Evolutionary conservation across 768 basidiomycete genomes (phyloP).

Genomic region (Mycena albidolilacea): DNA sequence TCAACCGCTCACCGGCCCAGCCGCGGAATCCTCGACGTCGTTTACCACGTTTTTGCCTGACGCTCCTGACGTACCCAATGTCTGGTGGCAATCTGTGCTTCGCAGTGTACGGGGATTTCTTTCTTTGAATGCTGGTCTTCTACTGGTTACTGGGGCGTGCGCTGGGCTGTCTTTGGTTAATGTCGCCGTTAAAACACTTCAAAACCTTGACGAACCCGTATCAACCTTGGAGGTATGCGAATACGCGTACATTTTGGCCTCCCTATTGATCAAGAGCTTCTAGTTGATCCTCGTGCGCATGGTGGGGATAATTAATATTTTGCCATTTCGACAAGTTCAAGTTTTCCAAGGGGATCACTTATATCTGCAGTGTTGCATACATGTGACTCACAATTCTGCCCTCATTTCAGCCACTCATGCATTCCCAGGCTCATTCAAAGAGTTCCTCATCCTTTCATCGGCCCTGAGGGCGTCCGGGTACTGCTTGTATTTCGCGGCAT

Average conservation of each 20-base stretch:
- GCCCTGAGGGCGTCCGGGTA: conserved; percentile 67
- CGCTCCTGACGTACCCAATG: not conserved
- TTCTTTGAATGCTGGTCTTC: conserved; percentile 67
- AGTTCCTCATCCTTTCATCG: conserved; percentile 66
- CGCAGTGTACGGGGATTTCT: conserved; percentile 27
- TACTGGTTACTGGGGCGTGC: conserved; percentile 71
- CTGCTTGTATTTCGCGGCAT: conserved; percentile 65
- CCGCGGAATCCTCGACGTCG: not conserved
- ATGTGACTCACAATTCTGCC: conserved; percentile 53
- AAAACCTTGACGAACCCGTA: conserved; percentile 70
- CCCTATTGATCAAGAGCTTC: not conserved
- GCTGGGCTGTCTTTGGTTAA: conserved; percentile 75
- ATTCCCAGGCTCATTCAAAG: conserved; percentile 52
- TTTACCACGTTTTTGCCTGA: conserved; percentile 13
- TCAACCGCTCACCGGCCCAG: not conserved
- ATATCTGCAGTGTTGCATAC: conserved; percentile 64
- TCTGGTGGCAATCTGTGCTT: conserved; percentile 6
- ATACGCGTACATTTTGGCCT: not conserved
- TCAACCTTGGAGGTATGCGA: conserved; percentile 67
- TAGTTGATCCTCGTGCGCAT: conserved; percentile 73
- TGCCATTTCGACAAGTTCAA: not conserved
- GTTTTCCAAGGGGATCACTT: conserved; percentile 62
- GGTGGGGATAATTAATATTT: conserved; percentile 51
- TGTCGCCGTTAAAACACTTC: conserved; percentile 74
- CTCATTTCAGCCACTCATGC: conserved; percentile 11